Evolutionary conservation across 1,284 basidiomycete species (phyloP).

Genomic region (Pyrrhoderma noxium): DNA sequence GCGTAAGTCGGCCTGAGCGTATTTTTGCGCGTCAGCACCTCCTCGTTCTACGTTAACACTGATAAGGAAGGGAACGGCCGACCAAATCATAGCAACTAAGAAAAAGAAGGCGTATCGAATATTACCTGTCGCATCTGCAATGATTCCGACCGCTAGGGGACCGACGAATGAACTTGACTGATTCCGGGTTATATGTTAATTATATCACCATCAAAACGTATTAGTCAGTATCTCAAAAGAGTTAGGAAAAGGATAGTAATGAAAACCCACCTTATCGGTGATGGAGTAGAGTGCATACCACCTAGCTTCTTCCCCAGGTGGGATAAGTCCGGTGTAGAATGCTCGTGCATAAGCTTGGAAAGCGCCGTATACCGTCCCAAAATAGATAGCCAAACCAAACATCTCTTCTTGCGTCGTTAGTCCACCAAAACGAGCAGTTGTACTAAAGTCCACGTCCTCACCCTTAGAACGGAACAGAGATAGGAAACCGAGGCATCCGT

Average conservation of each 20-base stretch:
- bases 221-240: too few relatives aligned
- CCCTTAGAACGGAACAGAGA: slow-evolving; percentile 31
- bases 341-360: slow-evolving; percentile 79
- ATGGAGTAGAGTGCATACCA: slow-evolving; percentile 84
- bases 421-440: slow-evolving; percentile 49
- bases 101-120: slow-evolving; percentile 88
- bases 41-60: slow-evolving; percentile 66
- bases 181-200: slow-evolving; percentile 29
- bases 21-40: slow-evolving; percentile 8
- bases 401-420: slow-evolving; percentile 76
- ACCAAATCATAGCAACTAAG: slow-evolving; percentile 71
- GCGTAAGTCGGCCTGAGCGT: not conserved
- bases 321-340: slow-evolving; percentile 72
- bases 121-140: slow-evolving; percentile 81
- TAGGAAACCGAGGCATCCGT: slow-evolving; percentile 78
- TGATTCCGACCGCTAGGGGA: slow-evolving; percentile 76
- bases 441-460: not conserved
- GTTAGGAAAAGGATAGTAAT: not conserved
- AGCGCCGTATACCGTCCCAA: slow-evolving; percentile 71
- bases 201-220: not conserved
- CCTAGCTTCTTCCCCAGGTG: slow-evolving; percentile 70
- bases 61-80: slow-evolving; percentile 69
- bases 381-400: slow-evolving; percentile 75
- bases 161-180: slow-evolving; percentile 82
- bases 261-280: slow-evolving; percentile 56